Evolutionary conservation across 169 alveolate genomes (phyloP).

Genomic region (Plasmodium vinckei): DNA sequence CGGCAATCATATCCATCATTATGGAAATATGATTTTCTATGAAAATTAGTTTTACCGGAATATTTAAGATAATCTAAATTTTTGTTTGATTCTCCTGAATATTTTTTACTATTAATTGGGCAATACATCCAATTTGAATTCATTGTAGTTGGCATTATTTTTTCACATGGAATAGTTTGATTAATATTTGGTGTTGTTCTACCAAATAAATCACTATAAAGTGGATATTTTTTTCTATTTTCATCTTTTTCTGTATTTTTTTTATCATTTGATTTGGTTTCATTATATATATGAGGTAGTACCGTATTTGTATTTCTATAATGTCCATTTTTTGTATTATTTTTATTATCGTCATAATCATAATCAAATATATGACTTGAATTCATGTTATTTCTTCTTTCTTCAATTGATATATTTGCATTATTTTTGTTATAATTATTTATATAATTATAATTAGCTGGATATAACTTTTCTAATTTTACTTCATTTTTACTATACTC

Average conservation of each 20-base stretch:
- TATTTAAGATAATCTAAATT: conserved; percentile 31
- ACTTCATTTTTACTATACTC: conserved; percentile 8
- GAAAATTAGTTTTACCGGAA: conserved; percentile 32
- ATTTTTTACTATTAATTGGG: conserved; percentile 26
- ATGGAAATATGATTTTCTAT: conserved; percentile 48
- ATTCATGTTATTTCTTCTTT: conserved; percentile 63
- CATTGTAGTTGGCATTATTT: conserved; percentile 64
- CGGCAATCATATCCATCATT: conserved; percentile 60
- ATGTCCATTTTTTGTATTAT: neutral
- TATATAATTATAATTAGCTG: conserved; percentile 69
- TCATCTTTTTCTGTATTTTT: conserved; percentile 33
- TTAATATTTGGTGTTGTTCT: conserved; percentile 72
- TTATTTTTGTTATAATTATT: conserved; percentile 65
- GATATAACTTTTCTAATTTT: conserved; percentile 52
- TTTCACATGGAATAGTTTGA: conserved; percentile 27
- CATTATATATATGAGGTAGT: conserved; percentile 1
- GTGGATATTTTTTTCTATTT: conserved; percentile 63
- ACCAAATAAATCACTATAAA: conserved; percentile 73
- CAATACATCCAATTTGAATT: conserved; percentile 63
- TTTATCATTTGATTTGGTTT: neutral
- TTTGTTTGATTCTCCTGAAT: conserved; percentile 10
- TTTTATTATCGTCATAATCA: conserved; percentile 15
- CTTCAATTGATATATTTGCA: conserved; percentile 42
- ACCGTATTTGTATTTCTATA: neutral
- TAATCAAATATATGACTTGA: conserved; percentile 76